Evolutionary conservation across 1,284 basidiomycete species (phyloP), one percentile per base, ranked within the genome.

Genomic region (Sporisorium reilianum): DNA sequence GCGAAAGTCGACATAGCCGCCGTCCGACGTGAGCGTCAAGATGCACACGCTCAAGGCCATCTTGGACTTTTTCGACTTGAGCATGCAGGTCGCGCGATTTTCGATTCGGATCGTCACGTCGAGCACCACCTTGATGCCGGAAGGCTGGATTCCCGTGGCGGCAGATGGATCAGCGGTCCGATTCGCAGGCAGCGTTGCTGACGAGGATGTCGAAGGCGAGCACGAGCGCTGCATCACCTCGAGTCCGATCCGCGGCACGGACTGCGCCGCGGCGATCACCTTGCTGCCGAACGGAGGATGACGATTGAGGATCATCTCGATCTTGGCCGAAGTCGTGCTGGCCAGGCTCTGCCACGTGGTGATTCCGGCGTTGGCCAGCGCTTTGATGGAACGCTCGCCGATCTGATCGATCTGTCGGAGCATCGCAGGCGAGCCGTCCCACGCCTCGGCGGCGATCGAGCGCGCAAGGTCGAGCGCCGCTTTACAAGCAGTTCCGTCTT

Each of bases 351-450:
- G 42, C 55, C 75, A 64, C 2, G 64, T 70, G 9, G 50, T 51
- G 40, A 81, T 53, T 23, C 78, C 78, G 3, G 72, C 73, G 8
- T 54, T 61, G 2, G 79, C 72, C 28, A 81, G 61, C 9, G 65
- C 68, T 32, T 75, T 78, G 56, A 76, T 67, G 12, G 72, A 93
- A 88, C 93, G 93, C 79, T 93, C 92, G 42, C 93, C 93, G 51
- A 94, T 90, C 23, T 70, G 89, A 48, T 92, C 90, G 50, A 94
- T 88, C 80, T 94, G 93, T 53, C 90, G 88, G 60, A 94, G 86
- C 16, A 93, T 91, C 22, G 90, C 86, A 14, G 92, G 91, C 38
- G 92, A 87, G 78, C 93, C 92, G 77, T 94, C 93, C 93, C 93
- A 94, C 50, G 91, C 90, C 78, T 90, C 93, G 12, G 91, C 92